phyloP scores from a whole-genome alignment of 768 basidiomycete genomes.

The Boletus pseudo-olivaceus region DNA sequence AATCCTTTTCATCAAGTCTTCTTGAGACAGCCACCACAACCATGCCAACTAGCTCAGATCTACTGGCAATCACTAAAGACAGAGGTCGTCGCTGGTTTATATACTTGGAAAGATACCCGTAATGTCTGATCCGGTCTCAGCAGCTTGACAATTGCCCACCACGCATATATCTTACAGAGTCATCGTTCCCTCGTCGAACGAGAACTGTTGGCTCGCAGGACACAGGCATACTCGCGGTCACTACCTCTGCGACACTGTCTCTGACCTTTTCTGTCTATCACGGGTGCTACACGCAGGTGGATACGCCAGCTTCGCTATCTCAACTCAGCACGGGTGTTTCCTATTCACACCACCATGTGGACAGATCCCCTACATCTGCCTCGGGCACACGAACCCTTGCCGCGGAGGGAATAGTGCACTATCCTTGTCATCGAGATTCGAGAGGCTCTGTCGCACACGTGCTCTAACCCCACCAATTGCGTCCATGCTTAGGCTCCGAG shows the following conservation, averaged over 20 bases:
- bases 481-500: not conserved
- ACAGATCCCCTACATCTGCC: not conserved
- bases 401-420: not conserved
- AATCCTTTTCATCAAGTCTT: too few relatives aligned
- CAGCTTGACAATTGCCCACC: not conserved
- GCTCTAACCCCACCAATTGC: not conserved
- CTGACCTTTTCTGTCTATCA: not conserved
- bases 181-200: not conserved
- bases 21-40: too few relatives aligned
- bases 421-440: not conserved
- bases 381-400: not conserved
- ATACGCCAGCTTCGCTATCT: not conserved
- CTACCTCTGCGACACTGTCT: not conserved
- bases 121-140: not conserved
- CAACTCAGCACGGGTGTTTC: not conserved
- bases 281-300: not conserved
- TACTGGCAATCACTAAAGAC: too few relatives aligned
- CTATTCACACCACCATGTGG: not conserved
- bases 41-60: too few relatives aligned
- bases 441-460: not conserved
- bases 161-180: not conserved
- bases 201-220: not conserved
- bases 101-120: not conserved
- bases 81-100: too few relatives aligned
- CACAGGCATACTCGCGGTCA: not conserved